These are phyloP conservation scores for Epichloe gansuensis DNA, from an alignment of 2,329 filamentous ascomycete species.

Conservation along the genomic window DNA sequence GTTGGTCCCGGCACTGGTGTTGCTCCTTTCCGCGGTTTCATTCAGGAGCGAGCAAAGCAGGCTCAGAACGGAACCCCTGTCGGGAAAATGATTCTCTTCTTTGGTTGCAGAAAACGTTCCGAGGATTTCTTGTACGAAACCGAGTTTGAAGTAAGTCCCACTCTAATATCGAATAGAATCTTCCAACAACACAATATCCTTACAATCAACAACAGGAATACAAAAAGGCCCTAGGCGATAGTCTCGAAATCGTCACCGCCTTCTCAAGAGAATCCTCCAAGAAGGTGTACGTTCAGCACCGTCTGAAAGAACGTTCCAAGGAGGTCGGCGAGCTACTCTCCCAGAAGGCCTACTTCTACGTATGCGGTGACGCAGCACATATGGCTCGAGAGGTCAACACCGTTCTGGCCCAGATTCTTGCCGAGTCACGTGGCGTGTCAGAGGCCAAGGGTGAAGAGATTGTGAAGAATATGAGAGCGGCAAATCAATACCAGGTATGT, in stretches of 20 bases:
- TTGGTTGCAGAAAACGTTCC: slow-evolving; percentile 75
- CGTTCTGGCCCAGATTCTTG: slow-evolving; percentile 75
- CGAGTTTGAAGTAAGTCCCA: slow-evolving; percentile 76
- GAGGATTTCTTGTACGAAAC: slow-evolving; percentile 89
- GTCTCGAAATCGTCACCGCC: slow-evolving; percentile 80
- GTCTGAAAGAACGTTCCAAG: slow-evolving; percentile 68
- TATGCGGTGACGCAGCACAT: slow-evolving; percentile 94
- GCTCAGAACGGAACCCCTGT: slow-evolving; percentile 70
- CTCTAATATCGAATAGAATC: too few relatives aligned
- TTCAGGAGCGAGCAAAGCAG: slow-evolving; percentile 83
- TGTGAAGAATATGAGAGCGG: slow-evolving; percentile 90
- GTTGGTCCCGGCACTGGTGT: slow-evolving; percentile 94
- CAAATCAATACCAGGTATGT: slow-evolving; percentile 88
- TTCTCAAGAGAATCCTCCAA: slow-evolving; percentile 82
- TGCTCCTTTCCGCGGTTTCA: slow-evolving; percentile 87
- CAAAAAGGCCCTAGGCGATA: slow-evolving; percentile 71
- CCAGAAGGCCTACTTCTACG: slow-evolving; percentile 89
- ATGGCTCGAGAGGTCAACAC: slow-evolving; percentile 92
- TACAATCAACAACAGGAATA: slow-evolving; percentile 49
- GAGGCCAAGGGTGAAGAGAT: slow-evolving; percentile 88
- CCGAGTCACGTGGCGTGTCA: slow-evolving; percentile 68
- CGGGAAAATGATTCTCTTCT: slow-evolving; percentile 84
- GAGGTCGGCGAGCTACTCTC: slow-evolving; percentile 80
- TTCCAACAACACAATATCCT: neutral
- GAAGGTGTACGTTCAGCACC: slow-evolving; percentile 96